A percentile compares a stretch with the other conserved stretches of the same genome.
phyloP scores from a whole-genome alignment of 2,329 filamentous ascomycete genomes.

The Colletotrichum plurivorum region DNA sequence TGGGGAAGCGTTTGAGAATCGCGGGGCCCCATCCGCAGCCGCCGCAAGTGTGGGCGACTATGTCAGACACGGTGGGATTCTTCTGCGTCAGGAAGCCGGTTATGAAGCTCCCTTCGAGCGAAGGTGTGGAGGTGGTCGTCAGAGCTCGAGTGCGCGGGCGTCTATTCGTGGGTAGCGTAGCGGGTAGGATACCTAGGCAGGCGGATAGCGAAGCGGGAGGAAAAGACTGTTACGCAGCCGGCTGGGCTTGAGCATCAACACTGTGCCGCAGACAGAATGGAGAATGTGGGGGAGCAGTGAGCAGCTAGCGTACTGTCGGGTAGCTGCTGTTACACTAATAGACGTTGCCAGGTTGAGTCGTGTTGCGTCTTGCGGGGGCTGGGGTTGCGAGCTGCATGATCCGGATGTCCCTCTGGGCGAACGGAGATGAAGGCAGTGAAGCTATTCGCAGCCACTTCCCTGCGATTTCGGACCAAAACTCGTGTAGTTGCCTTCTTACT shows the following conservation, averaged over 20 bases:
- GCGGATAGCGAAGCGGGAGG: constrained; percentile 9
- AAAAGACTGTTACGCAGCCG: constrained; percentile 1
- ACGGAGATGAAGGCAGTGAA: constrained; percentile 32
- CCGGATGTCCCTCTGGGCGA: constrained; percentile 39
- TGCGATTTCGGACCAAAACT: constrained; percentile 24
- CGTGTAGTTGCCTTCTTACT: constrained; percentile 14
- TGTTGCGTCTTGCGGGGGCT: constrained; percentile 8
- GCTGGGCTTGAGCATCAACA: constrained; percentile 10
- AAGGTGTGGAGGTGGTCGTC: constrained; percentile 34
- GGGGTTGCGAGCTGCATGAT: constrained; percentile 38
- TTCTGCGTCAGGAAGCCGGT: constrained; percentile 23
- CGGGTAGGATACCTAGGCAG: not conserved
- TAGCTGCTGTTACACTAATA: not conserved
- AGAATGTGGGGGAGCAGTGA: constrained; percentile 20
- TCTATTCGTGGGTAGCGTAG: constrained; percentile 4
- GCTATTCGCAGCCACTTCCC: constrained; percentile 38
- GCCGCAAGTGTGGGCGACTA: constrained; percentile 17
- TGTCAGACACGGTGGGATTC: constrained; percentile 21
- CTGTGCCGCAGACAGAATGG: constrained; percentile 6
- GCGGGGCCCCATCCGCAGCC: constrained; percentile 29
- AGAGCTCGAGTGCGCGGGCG: constrained; percentile 15
- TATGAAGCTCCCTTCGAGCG: constrained; percentile 39
- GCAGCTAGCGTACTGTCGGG: constrained; percentile 3
- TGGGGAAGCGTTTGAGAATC: constrained; percentile 34
- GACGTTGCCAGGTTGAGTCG: constrained; percentile 9